Conservation (phyloP, 129 eudicot genomes). For the Cynara cardunculus region DNA sequence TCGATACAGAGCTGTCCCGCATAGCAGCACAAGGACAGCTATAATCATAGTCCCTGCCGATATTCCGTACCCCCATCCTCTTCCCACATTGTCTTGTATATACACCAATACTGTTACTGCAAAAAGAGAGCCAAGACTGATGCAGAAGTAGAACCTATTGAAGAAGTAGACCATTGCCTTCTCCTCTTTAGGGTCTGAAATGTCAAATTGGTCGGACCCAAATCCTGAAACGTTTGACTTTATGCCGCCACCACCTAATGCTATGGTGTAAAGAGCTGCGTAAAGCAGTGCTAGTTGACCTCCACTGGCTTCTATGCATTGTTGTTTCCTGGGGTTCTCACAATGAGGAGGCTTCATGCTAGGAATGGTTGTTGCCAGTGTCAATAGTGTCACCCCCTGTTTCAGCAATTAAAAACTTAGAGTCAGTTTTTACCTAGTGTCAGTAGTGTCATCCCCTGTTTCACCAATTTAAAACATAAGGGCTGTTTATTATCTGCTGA, state of each 20-base stretch:
- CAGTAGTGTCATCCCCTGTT: slow-evolving; percentile 73
- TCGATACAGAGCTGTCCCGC: slow-evolving; percentile 67
- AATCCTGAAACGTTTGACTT: slow-evolving; percentile 96
- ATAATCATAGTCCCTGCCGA: slow-evolving; percentile 86
- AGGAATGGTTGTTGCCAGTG: slow-evolving; percentile 64
- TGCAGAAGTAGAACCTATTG: slow-evolving; percentile 78
- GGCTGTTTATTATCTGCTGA: neutral
- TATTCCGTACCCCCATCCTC: slow-evolving; percentile 90
- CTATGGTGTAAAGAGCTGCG: slow-evolving; percentile 84
- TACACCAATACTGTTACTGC: slow-evolving; percentile 87
- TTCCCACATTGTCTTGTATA: slow-evolving; percentile 88
- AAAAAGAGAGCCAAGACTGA: slow-evolving; percentile 85
- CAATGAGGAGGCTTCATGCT: slow-evolving; percentile 93
- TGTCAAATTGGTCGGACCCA: slow-evolving; percentile 92
- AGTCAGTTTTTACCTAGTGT: slow-evolving; percentile 44
- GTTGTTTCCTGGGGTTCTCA: slow-evolving; percentile 36
- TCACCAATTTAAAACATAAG: neutral
- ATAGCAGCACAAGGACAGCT: slow-evolving; percentile 58
- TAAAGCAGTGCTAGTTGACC: slow-evolving; percentile 69
- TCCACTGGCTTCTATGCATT: slow-evolving; percentile 72
- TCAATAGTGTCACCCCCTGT: slow-evolving; percentile 80
- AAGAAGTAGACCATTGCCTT: slow-evolving; percentile 85
- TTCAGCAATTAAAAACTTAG: neutral
- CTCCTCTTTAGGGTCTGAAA: slow-evolving; percentile 67
- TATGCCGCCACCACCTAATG: slow-evolving; percentile 96